Base-by-base conservation (phyloP, 2,329 filamentous ascomycete genomes). In the Aquanectria penicillioides region DNA sequence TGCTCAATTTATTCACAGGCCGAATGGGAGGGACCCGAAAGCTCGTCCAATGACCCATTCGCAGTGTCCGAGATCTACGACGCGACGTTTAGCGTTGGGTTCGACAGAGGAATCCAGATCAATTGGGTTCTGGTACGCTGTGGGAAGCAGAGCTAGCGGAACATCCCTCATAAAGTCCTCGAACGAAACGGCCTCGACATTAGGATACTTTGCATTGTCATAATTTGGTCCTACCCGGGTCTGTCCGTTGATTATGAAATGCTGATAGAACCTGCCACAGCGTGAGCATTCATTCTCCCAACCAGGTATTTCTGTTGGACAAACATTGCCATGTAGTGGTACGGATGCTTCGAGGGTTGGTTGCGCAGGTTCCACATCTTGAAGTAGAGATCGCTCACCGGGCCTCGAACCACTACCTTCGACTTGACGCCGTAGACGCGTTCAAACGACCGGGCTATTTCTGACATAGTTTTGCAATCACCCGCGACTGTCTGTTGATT, bases 381-480 rank as follows among this genome's bases (percentile, higher is more conserved):
- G 18, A 26, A 22, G 22, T n/a, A 37, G n/a, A 53, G 29, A 22
- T 53, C 49, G n/a, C 37, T 38, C 15, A 44, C 13, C 7, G 25
- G 26, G 15, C 49, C 49, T 6, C 28, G 49, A 18, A 15, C 20
- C 15, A 22, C 20, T 6, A 44, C n/a, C 9, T 20, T 29, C 13
- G 49, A 22, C 38, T 53, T 31, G 20, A 33, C 28, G 22, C 49
- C 29, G 22, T 53, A 44, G 40, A 44, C 29, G 17, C 22, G 22
- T 22, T 17, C 15, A 28, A 53, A 53, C 15, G 20, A 15, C n/a
- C 38, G 29, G 5, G 38, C 38, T 9, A 44, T 44, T 13, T 53
- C 49, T 22, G 44, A 25, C 37, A 52, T 52, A 17, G 33, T 52
- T 26, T 40, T 34, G 26, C 26, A 28, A 34, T 43, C 48, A 12